These are phyloP conservation scores for Venturia carpophila DNA, from an alignment of 2,329 filamentous ascomycete species.

Conservation along the genomic window DNA sequence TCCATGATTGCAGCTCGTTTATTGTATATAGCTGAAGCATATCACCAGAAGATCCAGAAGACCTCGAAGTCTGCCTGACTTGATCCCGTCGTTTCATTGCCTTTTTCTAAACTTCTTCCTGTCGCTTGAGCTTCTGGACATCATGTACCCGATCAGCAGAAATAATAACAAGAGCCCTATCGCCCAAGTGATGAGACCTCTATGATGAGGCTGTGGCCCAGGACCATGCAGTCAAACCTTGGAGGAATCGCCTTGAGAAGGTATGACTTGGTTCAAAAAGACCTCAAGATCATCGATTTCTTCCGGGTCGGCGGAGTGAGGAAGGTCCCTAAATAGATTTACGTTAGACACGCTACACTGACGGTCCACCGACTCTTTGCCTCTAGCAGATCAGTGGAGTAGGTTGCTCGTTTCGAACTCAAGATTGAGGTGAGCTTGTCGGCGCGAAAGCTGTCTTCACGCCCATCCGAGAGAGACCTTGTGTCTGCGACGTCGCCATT, in stretches of 20 bases:
- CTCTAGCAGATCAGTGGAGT: background rate
- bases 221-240: background rate
- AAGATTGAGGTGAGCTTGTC: background rate
- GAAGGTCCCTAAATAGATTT: constrained; percentile 37
- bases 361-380: background rate
- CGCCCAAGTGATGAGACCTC: background rate
- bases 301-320: constrained; percentile 65
- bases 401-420: constrained; percentile 41
- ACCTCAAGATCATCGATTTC: constrained; percentile 77
- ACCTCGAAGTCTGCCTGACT: background rate
- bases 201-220: background rate
- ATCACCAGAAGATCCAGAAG: background rate
- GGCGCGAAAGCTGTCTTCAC: background rate
- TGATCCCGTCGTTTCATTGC: background rate
- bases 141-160: background rate
- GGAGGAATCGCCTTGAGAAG: constrained; percentile 22
- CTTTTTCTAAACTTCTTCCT: background rate
- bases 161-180: background rate
- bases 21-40: background rate
- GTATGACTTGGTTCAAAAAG: constrained; percentile 49
- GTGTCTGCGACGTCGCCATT: background rate
- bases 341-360: constrained; percentile 38
- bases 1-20: background rate
- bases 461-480: background rate
- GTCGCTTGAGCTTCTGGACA: background rate